phyloP scores from a whole-genome alignment of 345 rosid genomes.

The Brassica cretica region DNA sequence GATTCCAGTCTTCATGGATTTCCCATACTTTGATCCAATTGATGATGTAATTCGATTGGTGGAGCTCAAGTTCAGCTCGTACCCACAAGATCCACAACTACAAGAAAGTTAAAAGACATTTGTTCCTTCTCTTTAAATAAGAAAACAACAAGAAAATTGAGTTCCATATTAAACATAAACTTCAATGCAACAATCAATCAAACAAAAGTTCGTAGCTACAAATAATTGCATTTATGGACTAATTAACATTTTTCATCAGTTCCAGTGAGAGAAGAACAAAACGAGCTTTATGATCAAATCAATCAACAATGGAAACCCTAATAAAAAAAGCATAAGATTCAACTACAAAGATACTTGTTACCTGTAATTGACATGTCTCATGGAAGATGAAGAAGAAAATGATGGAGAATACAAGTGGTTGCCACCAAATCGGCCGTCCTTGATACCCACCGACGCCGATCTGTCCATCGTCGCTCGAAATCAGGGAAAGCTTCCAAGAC shows the following conservation, averaged over 20 bases:
- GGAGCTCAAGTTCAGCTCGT: slow-evolving; percentile 86
- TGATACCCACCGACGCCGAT: slow-evolving; percentile 37
- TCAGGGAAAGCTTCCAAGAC: not conserved
- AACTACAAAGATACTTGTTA: not conserved
- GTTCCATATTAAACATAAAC: not conserved
- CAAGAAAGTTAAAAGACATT: slow-evolving; percentile 25
- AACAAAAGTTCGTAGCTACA: not conserved
- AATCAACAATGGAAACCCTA: not conserved
- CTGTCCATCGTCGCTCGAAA: slow-evolving; percentile 32
- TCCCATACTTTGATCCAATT: slow-evolving; percentile 85
- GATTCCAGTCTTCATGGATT: slow-evolving; percentile 88
- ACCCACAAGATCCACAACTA: slow-evolving; percentile 96
- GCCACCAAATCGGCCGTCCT: slow-evolving; percentile 35
- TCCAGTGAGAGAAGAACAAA: not conserved
- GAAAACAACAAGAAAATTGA: not conserved
- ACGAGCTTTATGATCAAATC: not conserved
- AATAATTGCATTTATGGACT: slow-evolving; percentile 18
- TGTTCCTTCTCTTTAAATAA: not conserved
- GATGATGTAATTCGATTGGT: slow-evolving; percentile 77
- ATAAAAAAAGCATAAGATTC: not conserved
- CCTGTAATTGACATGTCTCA: slow-evolving; percentile 42
- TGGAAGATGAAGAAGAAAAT: slow-evolving; percentile 27
- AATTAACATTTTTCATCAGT: not conserved
- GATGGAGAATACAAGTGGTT: slow-evolving; percentile 30
- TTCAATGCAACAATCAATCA: not conserved